Conservation (phyloP, 495 filamentous ascomycete species). For the Aspergillus homomorphus region DNA sequence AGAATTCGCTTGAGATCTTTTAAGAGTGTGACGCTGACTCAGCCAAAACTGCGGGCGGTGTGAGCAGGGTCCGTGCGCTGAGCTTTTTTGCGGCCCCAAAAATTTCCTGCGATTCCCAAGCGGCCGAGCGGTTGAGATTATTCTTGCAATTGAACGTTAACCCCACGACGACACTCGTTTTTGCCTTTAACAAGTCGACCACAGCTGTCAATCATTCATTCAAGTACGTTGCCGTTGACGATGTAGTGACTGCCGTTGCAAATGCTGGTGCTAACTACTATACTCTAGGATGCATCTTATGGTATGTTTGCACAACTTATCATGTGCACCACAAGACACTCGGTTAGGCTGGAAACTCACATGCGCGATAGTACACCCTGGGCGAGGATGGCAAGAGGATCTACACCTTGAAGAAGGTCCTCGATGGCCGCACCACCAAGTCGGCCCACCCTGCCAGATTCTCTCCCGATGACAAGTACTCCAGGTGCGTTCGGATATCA, state of each 20-base stretch:
- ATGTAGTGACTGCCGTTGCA: background rate
- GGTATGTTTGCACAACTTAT: constrained; percentile 1
- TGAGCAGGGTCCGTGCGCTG: constrained; percentile 17
- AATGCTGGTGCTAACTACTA: constrained; percentile 19
- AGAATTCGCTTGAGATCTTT: constrained; percentile 22
- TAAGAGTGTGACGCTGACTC: constrained; percentile 33
- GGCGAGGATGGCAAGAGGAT: constrained; percentile 73
- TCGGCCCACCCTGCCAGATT: constrained; percentile 95
- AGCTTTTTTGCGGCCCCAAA: background rate
- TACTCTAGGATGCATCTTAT: constrained; percentile 53
- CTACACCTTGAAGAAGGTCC: constrained; percentile 65
- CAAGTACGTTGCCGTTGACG: constrained; percentile 28
- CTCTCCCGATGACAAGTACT: constrained; percentile 97
- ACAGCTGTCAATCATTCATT: background rate
- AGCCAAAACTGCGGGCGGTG: constrained; percentile 14
- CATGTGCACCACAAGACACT: background rate
- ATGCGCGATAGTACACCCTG: constrained; percentile 61
- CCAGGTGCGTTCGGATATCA: constrained; percentile 51
- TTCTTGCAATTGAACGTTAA: background rate
- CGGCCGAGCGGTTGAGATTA: background rate
- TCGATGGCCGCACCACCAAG: constrained; percentile 77
- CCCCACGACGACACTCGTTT: background rate
- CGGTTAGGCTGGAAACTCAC: background rate
- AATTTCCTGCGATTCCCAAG: constrained; percentile 1
- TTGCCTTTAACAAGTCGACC: background rate